A percentile compares a stretch with the other conserved stretches of the same genome.
Evolutionary conservation across 352 stramenopile genomes (phyloP).

Genomic region (Globisporangium rhizosaccharum): DNA sequence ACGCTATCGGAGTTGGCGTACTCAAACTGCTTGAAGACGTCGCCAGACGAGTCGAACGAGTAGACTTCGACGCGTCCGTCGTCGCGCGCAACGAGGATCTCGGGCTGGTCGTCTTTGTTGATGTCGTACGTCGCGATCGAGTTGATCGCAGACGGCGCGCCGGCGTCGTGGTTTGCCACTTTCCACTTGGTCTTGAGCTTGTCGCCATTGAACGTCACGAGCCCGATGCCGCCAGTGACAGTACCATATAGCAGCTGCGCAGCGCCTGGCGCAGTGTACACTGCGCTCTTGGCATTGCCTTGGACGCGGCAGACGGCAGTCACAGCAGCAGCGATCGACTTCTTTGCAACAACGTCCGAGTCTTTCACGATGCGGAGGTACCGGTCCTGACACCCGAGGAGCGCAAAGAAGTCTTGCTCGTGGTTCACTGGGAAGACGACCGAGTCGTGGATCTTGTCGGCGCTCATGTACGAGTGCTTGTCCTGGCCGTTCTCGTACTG

Average conservation of each 20-base stretch:
- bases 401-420: conserved; percentile 53
- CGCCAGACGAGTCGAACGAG: conserved; percentile 40
- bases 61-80: conserved; percentile 79
- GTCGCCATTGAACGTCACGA: conserved; percentile 64
- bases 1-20: conserved; percentile 69
- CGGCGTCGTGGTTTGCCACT: conserved; percentile 26
- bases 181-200: conserved; percentile 76
- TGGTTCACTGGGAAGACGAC: conserved; percentile 48
- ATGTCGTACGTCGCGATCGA: conserved; percentile 76
- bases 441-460: conserved; percentile 80
- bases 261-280: conserved; percentile 12
- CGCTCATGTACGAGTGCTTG: conserved; percentile 70
- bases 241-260: conserved; percentile 71
- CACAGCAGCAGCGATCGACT: conserved; percentile 44
- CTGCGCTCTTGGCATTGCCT: conserved; percentile 11
- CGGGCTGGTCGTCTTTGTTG: conserved; percentile 69
- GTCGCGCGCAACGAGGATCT: conserved; percentile 76
- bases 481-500: conserved; percentile 80
- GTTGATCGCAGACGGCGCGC: conserved; percentile 49
- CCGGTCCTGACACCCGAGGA: conserved; percentile 74
- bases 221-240: conserved; percentile 39
- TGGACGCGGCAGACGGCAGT: conserved; percentile 43
- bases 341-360: conserved; percentile 53
- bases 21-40: conserved; percentile 64
- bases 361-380: conserved; percentile 60